Percentiles rank a stretch among this genome's conserved stretches.
Evolutionary conservation across 2,329 filamentous ascomycete species (phyloP).

Genomic region (Scedosporium apiospermum): DNA sequence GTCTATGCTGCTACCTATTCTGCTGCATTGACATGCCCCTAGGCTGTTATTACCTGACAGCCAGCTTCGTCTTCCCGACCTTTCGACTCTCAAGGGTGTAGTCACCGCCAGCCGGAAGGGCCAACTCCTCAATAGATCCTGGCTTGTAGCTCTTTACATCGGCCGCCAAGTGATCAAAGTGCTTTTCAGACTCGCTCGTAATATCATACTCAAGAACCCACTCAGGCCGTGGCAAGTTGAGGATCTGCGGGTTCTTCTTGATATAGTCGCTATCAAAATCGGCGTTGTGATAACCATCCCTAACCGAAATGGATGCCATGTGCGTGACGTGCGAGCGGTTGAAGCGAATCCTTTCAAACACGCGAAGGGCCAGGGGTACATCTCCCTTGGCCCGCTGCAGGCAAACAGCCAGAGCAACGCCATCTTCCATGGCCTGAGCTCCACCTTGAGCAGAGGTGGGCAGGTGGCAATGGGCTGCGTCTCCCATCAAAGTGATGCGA

Average conservation of each 20-base stretch:
- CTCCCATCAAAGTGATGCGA: conserved; percentile 35
- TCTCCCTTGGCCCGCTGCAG: conserved; percentile 16
- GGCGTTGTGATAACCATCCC: neutral
- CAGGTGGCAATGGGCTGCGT: conserved; percentile 40
- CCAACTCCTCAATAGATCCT: neutral
- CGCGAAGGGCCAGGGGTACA: neutral
- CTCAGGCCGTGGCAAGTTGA: neutral
- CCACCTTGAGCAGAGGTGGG: conserved; percentile 38
- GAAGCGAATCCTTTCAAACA: neutral
- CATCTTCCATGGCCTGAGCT: conserved; percentile 40
- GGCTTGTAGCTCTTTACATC: neutral
- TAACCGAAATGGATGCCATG: neutral
- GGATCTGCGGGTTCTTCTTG: neutral
- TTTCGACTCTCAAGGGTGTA: neutral
- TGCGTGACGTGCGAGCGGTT: neutral
- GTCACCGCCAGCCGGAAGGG: neutral
- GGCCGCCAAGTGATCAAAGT: neutral
- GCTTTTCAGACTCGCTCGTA: neutral
- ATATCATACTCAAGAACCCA: neutral
- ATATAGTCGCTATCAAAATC: neutral
- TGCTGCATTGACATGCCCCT: no score
- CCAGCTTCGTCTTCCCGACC: neutral
- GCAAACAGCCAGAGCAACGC: conserved; percentile 33
- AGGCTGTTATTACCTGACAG: neutral
- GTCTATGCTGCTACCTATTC: no score